Base-by-base conservation (phyloP, 371 early-diverging fungal genomes). In the Zychaea mexicana region DNA sequence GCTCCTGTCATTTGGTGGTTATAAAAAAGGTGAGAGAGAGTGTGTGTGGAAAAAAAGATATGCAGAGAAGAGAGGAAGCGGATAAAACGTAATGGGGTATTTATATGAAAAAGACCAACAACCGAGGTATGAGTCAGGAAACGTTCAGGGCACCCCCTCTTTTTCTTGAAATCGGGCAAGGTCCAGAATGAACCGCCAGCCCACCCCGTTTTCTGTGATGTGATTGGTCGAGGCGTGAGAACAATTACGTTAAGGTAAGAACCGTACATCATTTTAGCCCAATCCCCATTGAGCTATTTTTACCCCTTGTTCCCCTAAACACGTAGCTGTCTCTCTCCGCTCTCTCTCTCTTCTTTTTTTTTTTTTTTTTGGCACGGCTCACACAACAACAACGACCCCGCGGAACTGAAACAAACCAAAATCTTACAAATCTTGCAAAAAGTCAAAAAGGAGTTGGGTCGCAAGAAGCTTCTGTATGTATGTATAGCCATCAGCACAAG, bases 1-100 rank as follows among this genome's bases (percentile, higher is more conserved):
- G 61, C 33, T 15, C 62, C 62, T 9, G 62, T 62, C 62, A 62
- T 62, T n/a, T n/a, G n/a, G n/a, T n/a, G 56, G 15, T 62, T 26
- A 47, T n/a, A 26, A 28, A 42, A 32, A 36, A 38, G 26, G 15
- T 21, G 33, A 36, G 30, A 53, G 22, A 61, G 53, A 52, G 33
- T 26, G 56, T 27, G 56, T 17, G 17, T 56, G 17, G 49, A 19
- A 19, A 19, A 7, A 49, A 19, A 49, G n/a, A n/a, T 8, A 6
- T 27, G 15, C 33, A 30, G 13, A 54, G 24, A 33, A 54, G 31
- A 32, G 24, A 10, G 22, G 19, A 6, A 52, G 1, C 8, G 21
- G n/a, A 24, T 9, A 21, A 2, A 49, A 49, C 27, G 3, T 30
- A 32, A 17, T 7, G 19, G 28, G 13, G 19, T 58, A 58, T 58